phyloP scores from a whole-genome alignment of 2,329 filamentous ascomycete species.

The Pleochaeta shiraiana region DNA sequence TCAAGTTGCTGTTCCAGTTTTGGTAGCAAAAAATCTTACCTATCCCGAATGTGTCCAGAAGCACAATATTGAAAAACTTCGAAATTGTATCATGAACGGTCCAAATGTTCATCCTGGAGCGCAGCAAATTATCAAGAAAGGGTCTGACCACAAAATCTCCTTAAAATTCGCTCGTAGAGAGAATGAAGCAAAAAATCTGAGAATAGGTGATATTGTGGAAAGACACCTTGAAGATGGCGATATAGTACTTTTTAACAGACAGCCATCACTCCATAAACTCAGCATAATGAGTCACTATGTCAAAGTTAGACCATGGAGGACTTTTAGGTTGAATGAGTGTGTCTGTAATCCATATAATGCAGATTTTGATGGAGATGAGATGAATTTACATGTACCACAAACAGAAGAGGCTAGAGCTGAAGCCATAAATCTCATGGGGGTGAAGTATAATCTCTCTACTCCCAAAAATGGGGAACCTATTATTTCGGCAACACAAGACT shows the following conservation, averaged over 20 bases:
- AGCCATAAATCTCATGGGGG: conserved; percentile 91
- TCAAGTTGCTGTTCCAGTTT: conserved; percentile 72
- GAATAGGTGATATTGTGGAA: conserved; percentile 75
- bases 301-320: conserved; percentile 86
- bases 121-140: conserved; percentile 56
- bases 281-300: conserved; percentile 94
- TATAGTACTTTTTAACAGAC: conserved; percentile 92
- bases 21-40: conserved; percentile 91
- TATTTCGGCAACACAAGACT: conserved; percentile 98
- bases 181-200: conserved; percentile 48
- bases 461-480: conserved; percentile 97
- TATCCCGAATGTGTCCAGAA: conserved; percentile 77
- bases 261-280: conserved; percentile 93
- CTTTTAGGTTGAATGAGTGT: conserved; percentile 93
- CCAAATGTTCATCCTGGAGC: conserved; percentile 68
- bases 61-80: conserved; percentile 69
- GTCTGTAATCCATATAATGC: conserved; percentile 97
- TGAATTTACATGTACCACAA: conserved; percentile 96
- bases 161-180: conserved; percentile 55
- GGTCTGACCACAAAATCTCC: conserved; percentile 44
- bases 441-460: conserved; percentile 88
- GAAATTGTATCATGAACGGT: conserved; percentile 52
- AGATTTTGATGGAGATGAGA: conserved; percentile 97
- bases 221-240: conserved; percentile 90
- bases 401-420: conserved; percentile 93